Evolutionary conservation across 257 asterid genomes (phyloP).

Genomic region (Solanum megistacrolobum): DNA sequence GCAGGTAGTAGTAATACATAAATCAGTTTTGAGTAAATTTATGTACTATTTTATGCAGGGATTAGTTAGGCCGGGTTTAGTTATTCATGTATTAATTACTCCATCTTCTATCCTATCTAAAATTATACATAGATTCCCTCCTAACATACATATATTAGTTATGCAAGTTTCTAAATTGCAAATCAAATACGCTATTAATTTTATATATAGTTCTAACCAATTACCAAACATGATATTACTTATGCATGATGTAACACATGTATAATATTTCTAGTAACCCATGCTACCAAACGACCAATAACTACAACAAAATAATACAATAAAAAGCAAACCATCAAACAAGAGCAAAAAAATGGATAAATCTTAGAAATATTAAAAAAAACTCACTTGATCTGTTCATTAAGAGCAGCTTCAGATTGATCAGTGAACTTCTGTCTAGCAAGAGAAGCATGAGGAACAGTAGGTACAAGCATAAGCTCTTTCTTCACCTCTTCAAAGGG

Average conservation of each 20-base stretch:
- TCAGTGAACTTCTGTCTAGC: constrained; percentile 43
- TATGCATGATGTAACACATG: not conserved
- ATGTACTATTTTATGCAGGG: not conserved
- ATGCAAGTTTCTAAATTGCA: not conserved
- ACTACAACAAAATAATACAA: not conserved
- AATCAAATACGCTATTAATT: not conserved
- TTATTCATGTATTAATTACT: too few species aligned
- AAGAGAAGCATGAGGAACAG: constrained; percentile 32
- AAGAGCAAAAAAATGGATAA: not conserved
- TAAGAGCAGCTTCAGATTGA: constrained; percentile 31
- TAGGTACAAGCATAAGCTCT: constrained; percentile 36
- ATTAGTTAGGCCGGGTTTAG: not conserved
- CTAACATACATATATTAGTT: too few species aligned
- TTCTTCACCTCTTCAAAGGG: constrained; percentile 30
- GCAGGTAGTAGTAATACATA: not conserved
- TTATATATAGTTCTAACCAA: too few species aligned
- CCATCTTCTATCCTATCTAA: too few species aligned
- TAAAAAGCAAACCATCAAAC: too few species aligned
- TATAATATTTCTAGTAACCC: not conserved
- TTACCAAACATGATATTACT: not conserved
- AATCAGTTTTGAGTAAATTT: not conserved
- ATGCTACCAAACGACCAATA: not conserved
- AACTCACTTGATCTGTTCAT: constrained; percentile 47
- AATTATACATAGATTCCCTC: too few species aligned
- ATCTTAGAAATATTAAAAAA: not conserved